These are phyloP conservation scores for Vitis hybrid DNA, from an alignment of 177 flowering plant genomes.

Conservation along the genomic window DNA sequence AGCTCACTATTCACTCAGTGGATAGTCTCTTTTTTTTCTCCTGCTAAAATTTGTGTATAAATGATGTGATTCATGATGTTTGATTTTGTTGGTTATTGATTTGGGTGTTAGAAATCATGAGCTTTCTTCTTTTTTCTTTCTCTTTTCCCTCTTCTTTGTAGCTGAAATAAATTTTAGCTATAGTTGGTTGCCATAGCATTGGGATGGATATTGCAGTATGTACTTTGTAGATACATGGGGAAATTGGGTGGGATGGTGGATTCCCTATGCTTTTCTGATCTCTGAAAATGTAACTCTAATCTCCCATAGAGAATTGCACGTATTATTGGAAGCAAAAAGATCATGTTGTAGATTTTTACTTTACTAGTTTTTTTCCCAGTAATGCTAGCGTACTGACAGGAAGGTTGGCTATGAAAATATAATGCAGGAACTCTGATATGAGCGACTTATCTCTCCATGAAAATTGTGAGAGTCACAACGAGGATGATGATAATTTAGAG, in stretches of 20 bases:
- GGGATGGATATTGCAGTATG: neutral
- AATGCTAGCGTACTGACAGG: neutral
- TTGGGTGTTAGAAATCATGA: neutral
- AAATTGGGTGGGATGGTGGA: slow-evolving; percentile 1
- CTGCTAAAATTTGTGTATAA: neutral
- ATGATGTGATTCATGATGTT: neutral
- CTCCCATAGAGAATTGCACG: no score
- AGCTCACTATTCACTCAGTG: neutral
- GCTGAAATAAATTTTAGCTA: neutral
- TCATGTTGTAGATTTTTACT: neutral
- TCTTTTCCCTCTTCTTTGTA: no score
- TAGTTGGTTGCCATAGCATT: neutral
- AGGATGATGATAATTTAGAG: slow-evolving; percentile 21
- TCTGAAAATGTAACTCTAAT: neutral
- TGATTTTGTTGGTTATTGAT: neutral
- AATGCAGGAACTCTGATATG: slow-evolving; percentile 23
- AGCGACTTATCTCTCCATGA: slow-evolving; percentile 11
- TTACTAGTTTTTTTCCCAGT: neutral
- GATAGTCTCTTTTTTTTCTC: neutral
- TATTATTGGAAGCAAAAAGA: neutral
- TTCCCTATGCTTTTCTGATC: neutral
- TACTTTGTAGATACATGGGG: neutral
- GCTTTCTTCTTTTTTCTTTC: neutral
- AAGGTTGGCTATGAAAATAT: slow-evolving; percentile 1
- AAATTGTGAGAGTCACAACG: slow-evolving; percentile 14